Conservation (phyloP, 805 yeast genomes). For the Candida cerambycidarum region DNA sequence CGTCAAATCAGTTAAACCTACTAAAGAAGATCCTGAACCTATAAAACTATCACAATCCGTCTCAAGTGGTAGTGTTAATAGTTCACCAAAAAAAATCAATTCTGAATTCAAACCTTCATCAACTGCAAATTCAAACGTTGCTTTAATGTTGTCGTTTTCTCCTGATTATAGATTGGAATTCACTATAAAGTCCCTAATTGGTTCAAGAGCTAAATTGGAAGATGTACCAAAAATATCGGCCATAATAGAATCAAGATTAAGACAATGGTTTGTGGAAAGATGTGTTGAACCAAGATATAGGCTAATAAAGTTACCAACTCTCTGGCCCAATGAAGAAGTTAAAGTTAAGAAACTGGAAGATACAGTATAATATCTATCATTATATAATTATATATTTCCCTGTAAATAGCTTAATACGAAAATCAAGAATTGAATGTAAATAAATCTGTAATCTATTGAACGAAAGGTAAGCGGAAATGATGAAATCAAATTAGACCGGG, state of each 20-base stretch:
- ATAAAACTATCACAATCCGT: constrained; percentile 1
- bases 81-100: constrained; percentile 2
- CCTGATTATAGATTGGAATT: constrained; percentile 92
- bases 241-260: constrained; percentile 74
- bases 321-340: constrained; percentile 64
- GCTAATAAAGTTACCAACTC: constrained; percentile 75
- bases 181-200: constrained; percentile 83
- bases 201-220: constrained; percentile 88
- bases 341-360: constrained; percentile 29
- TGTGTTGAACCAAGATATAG: constrained; percentile 94
- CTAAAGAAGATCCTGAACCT: constrained; percentile 10
- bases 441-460: not conserved
- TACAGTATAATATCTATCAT: not conserved
- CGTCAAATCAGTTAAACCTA: too few species aligned
- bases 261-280: constrained; percentile 88
- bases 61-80: not conserved
- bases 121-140: constrained; percentile 49
- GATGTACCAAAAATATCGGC: constrained; percentile 90
- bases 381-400: not conserved
- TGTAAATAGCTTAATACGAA: constrained; percentile 3
- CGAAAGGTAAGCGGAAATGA: not conserved
- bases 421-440: not conserved
- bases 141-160: constrained; percentile 82
- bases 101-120: not conserved
- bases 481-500: not conserved